Conservation (phyloP, 192 early-diverging fungal genomes). For the Linnemannia exigua region DNA sequence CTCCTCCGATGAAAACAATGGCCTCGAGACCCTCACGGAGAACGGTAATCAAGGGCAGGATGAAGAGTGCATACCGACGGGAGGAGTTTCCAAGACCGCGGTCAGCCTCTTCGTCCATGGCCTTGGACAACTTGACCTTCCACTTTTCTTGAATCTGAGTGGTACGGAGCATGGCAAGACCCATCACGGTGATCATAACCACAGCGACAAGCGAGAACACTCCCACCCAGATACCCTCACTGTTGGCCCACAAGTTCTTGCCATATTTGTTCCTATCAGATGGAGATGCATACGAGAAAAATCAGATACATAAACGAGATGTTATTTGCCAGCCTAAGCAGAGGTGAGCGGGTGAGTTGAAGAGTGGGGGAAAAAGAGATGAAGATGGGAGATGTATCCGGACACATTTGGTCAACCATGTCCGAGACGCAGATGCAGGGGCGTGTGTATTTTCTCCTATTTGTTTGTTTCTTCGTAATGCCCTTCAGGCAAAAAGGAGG, state of each 20-base stretch:
- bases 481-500: not conserved
- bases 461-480: not conserved
- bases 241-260: conserved; percentile 21
- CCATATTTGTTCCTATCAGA: conserved; percentile 49
- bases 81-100: conserved; percentile 37
- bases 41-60: conserved; percentile 87
- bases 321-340: not conserved
- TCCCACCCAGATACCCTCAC: conserved; percentile 74
- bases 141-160: conserved; percentile 84
- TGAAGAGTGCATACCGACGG: conserved; percentile 77
- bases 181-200: conserved; percentile 86
- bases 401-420: not conserved
- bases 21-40: conserved; percentile 90
- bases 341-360: not conserved
- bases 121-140: conserved; percentile 70
- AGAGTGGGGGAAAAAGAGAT: not conserved
- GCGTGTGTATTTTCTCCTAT: not conserved
- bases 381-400: not conserved
- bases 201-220: conserved; percentile 82
- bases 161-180: conserved; percentile 84
- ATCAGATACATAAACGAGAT: not conserved
- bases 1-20: conserved; percentile 90
- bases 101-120: conserved; percentile 60
- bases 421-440: conserved; percentile 3
- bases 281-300: not conserved